Evolutionary conservation across 495 filamentous ascomycete species (phyloP), one percentile per base, ranked within the genome.

Genomic region (Neurospora cerealis): DNA sequence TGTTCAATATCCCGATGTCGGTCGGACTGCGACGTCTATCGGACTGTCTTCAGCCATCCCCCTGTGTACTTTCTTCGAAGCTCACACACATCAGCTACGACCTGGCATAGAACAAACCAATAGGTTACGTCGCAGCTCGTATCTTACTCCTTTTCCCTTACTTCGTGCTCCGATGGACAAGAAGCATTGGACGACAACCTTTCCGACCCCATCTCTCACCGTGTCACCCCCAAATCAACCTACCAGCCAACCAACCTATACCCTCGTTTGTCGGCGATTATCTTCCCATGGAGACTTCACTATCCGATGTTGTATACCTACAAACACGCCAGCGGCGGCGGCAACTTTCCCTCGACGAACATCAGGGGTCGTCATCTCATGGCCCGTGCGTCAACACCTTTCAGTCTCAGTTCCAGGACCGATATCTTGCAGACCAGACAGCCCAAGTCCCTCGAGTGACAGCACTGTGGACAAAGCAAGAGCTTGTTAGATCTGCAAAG

Each of bases 111-210:
- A 8, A 62, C 28, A 34, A 34, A 34, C 19, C 54, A 32, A 34
- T 42, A 44, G 60, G 77, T 77, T 79, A 77, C 77, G 72, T 71
- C 42, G 75, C 77, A 77, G 77, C 74, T 79, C 77, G 75, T 79
- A 77, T 79, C 70, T 73, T 69, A 11, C 42, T 32, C 1, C 62
- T 28, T 21, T 21, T 34, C 66, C 42, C 28, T 66, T 34, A 17
- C 28, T 66, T 66, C 54, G 54, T 66, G 15, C 54, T 34, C 54
- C 54, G 54, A 19, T 34, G 54, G 54, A 66, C 54, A 60, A 46
- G 46, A 28, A 54, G 46, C 46, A 54, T 54, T 54, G 46, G 46
- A 54, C 10, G 46, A 32, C 54, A 62, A 32, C 54, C 54, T 62
- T 62, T 2, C 54, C 24, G 54, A 60, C 48, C 11, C 48, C 48